Percentiles rank a stretch among this genome's conserved stretches.
Evolutionary conservation across 148 eudicot species (phyloP).

Genomic region (Rhododendron henanense): DNA sequence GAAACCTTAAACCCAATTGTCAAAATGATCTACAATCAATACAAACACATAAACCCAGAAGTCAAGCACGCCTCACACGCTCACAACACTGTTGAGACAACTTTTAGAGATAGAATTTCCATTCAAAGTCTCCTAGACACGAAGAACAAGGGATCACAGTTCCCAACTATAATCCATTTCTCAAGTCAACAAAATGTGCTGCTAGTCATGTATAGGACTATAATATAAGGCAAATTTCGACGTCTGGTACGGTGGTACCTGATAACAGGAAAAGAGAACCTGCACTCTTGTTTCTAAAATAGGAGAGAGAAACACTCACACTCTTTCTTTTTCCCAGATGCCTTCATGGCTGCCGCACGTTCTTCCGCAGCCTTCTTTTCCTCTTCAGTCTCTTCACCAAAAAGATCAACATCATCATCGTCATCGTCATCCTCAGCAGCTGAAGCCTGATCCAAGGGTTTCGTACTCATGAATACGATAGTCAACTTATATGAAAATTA

Average conservation of each 20-base stretch:
- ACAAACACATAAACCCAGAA: neutral
- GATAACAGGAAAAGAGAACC: neutral
- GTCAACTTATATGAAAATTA: neutral
- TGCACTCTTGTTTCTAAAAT: neutral
- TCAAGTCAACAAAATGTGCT: neutral
- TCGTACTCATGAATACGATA: neutral
- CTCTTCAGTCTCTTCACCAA: conserved; percentile 97
- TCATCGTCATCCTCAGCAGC: conserved; percentile 84
- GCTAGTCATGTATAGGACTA: neutral
- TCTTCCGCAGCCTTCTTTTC: conserved; percentile 90
- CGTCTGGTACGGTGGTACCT: neutral
- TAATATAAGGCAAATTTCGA: neutral
- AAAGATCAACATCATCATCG: conserved; percentile 72
- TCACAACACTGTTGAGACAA: neutral
- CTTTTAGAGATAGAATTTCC: neutral
- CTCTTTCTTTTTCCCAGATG: conserved; percentile 73
- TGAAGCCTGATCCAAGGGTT: conserved; percentile 42
- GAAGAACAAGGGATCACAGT: neutral
- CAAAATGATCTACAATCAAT: neutral
- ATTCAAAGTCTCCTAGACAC: neutral
- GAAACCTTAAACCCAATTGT: neutral
- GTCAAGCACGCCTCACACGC: neutral
- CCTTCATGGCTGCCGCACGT: conserved; percentile 72
- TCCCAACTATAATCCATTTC: neutral
- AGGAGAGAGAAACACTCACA: conserved; percentile 35